These are phyloP conservation scores for Evansstolkia leycettana DNA, from an alignment of 495 filamentous ascomycete genomes.

Conservation along the genomic window DNA sequence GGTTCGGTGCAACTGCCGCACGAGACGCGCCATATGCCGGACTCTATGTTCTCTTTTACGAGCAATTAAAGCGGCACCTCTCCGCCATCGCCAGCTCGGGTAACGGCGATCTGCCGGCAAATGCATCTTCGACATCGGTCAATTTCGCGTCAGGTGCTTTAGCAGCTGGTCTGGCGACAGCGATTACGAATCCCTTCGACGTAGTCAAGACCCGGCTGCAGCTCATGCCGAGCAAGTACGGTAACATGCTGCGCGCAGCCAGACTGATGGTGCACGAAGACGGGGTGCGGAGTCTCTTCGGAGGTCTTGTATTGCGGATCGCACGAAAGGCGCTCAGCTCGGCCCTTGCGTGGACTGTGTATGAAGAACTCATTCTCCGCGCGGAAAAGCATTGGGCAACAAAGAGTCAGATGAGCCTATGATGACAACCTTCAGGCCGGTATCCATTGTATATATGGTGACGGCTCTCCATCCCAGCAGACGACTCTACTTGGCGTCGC, in stretches of 20 bases:
- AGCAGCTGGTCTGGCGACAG: conserved; percentile 71
- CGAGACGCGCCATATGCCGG: conserved; percentile 93
- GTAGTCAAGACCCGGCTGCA: conserved; percentile 92
- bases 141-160: conserved; percentile 74
- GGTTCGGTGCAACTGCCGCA: conserved; percentile 86
- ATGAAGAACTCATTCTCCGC: conserved; percentile 78
- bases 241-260: conserved; percentile 71
- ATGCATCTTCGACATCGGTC: conserved; percentile 49
- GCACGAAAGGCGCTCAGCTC: conserved; percentile 82
- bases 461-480: too few species aligned
- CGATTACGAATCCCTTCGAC: conserved; percentile 92
- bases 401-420: conserved; percentile 16
- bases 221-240: conserved; percentile 71
- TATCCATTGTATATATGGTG: too few species aligned
- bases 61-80: conserved; percentile 66
- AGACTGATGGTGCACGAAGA: conserved; percentile 71
- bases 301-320: conserved; percentile 80
- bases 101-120: conserved; percentile 1
- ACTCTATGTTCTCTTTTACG: conserved; percentile 89
- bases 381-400: conserved; percentile 53
- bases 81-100: conserved; percentile 17
- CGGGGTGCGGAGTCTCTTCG: conserved; percentile 67
- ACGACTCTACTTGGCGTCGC: too few species aligned
- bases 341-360: conserved; percentile 90
- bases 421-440: conserved; percentile 3